A percentile compares a stretch with the other conserved stretches of the same genome.
These are phyloP conservation scores for Pelagomonas calceolata DNA, from an alignment of 108 stramenopile genomes.

Conservation along the genomic window DNA sequence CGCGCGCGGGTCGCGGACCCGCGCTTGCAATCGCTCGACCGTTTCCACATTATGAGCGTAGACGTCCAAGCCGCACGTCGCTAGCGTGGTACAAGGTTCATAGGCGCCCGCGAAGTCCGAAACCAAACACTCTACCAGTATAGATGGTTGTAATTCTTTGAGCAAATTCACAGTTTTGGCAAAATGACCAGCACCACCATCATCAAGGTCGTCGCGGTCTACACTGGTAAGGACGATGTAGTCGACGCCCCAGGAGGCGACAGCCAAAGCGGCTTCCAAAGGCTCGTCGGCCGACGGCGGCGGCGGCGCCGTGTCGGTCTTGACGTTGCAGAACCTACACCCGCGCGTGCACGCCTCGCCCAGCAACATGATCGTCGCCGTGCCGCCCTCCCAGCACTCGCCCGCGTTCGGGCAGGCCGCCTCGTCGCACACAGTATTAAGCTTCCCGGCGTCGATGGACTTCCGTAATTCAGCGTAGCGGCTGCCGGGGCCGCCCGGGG, in stretches of 20 bases:
- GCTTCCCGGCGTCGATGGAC: background rate
- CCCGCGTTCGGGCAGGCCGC: constrained; percentile 98
- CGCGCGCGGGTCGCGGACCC: constrained; percentile 81
- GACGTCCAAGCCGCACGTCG: constrained; percentile 88
- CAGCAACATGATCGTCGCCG: constrained; percentile 96
- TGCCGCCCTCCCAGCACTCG: constrained; percentile 99
- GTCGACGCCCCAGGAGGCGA: constrained; percentile 86
- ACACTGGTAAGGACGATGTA: constrained; percentile 92
- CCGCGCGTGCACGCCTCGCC: constrained; percentile 97
- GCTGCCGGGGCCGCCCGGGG: constrained; percentile 28
- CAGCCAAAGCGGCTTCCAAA: constrained; percentile 80
- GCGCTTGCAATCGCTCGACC: constrained; percentile 75
- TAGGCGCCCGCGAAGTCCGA: constrained; percentile 86
- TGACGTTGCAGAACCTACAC: constrained; percentile 95
- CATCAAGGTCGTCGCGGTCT: constrained; percentile 90
- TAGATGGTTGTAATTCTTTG: constrained; percentile 71
- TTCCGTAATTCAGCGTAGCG: background rate
- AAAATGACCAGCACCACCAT: constrained; percentile 91
- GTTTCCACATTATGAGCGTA: constrained; percentile 99
- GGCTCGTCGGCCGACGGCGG: constrained; percentile 93
- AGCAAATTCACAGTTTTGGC: constrained; percentile 78
- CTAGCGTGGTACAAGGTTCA: constrained; percentile 59
- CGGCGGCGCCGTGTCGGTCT: constrained; percentile 75
- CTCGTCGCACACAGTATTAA: constrained; percentile 91
- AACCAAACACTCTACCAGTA: constrained; percentile 91